Evolutionary conservation across 176 grass and related monocot species (phyloP), one percentile per base, ranked within the genome.

Genomic region (Oryza punctata): DNA sequence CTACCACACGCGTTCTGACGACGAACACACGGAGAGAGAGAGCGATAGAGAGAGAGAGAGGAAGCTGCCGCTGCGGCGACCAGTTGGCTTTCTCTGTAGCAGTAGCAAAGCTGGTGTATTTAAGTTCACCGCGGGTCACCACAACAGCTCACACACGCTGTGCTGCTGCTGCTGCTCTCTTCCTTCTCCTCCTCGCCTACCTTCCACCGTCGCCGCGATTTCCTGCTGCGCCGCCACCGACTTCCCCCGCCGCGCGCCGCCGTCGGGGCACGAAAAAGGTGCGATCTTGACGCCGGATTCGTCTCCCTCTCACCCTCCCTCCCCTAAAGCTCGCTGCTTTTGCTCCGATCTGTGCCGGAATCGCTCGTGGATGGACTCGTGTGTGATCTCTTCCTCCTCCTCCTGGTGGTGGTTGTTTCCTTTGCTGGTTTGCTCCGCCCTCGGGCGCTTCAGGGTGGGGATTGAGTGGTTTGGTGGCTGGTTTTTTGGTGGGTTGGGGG

Each of bases 41-140:
- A 33, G 32, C 3, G 32, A 33, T 3, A 33, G 32, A 33, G 32
- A 33, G 30, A n/a, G 30, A 32, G 30, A 32, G 30, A 2, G 4
- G 29, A 4, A 69, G 66, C 40, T 50, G 30, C 21, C 57, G 21
- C 57, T 9, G n/a, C 57, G 57, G 24, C 65, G 78, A 72, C 69
- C 81, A 67, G 76, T 63, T 63, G 76, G 79, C 54, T 7, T 16
- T 3, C 0, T 47, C n/a, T 38, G 72, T 25, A 18, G 82, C 18
- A 2, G 69, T 45, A 23, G 70, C 3, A 13, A 33, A 33, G 45
- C 16, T 19, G 49, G 1, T 16, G 11, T 66, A 89, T 84, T 81
- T 85, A 89, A 52, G 15, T 41, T 82, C 72, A 80, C 87, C 87
- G 70, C 70, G 67, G 82, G 64, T 89, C 64, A 85, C 77, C 82